These are phyloP conservation scores for Penicillium nucicola DNA, from an alignment of 495 filamentous ascomycete genomes.

Conservation along the genomic window DNA sequence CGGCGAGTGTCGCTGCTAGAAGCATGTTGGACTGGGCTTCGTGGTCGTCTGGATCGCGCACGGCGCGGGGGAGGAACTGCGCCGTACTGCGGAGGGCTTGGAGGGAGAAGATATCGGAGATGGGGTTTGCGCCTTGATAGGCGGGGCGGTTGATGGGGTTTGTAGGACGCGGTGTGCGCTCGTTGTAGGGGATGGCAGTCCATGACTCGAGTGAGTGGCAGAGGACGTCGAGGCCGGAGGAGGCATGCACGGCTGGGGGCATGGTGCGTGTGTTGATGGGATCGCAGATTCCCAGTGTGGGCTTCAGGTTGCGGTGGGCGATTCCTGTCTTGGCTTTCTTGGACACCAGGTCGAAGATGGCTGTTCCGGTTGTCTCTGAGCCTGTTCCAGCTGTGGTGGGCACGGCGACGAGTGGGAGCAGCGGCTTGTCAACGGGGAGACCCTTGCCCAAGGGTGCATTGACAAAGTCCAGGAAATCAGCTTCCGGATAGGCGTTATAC, in stretches of 20 bases:
- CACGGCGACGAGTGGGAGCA: constrained; percentile 84
- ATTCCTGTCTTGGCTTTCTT: constrained; percentile 92
- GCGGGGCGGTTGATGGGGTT: constrained; percentile 91
- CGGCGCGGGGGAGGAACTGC: constrained; percentile 85
- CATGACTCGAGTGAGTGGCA: constrained; percentile 92
- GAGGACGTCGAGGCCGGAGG: constrained; percentile 88
- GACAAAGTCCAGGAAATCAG: constrained; percentile 94
- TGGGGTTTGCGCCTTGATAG: constrained; percentile 96
- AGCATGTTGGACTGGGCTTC: constrained; percentile 95
- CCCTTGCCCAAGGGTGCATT: constrained; percentile 93
- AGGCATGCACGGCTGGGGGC: constrained; percentile 86
- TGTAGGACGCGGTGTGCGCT: constrained; percentile 75
- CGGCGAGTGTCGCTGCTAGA: constrained; percentile 87
- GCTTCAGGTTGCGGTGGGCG: constrained; percentile 91
- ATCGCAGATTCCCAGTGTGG: constrained; percentile 93
- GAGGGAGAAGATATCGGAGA: constrained; percentile 92
- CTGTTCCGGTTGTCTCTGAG: constrained; percentile 93
- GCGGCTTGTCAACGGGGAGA: constrained; percentile 71
- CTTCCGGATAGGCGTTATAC: constrained; percentile 81
- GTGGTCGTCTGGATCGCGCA: constrained; percentile 80
- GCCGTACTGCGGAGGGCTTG: constrained; percentile 75
- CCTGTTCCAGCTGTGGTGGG: constrained; percentile 96
- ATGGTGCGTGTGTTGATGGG: constrained; percentile 93
- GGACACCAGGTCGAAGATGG: constrained; percentile 91
- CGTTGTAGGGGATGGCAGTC: constrained; percentile 92